Evolutionary conservation across 345 rosid species (phyloP), one percentile per base, ranked within the genome.

Genomic region (Durio zibethinus): DNA sequence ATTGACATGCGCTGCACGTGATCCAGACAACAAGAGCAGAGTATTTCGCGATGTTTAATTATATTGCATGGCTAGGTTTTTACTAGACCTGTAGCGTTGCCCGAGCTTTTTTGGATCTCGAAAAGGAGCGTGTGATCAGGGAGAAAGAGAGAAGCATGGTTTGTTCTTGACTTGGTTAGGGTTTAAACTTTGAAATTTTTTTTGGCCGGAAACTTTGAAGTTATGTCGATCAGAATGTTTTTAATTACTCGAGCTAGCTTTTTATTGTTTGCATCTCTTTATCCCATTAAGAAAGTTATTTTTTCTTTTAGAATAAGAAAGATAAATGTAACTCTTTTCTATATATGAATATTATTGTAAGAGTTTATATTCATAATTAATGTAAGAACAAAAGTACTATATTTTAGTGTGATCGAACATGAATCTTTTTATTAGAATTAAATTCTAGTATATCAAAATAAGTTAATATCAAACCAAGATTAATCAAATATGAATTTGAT

Each of bases 1-100:
- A 62, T 70, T 50, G 81, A 78, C 78, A 81, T 78, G 81, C 84
- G 78, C 60, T 77, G 81, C 45, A 73, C 77, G 11, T 31, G 20
- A 70, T 63, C 40, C 74, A 35, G 23, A 48, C 40, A 25, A 67
- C 74, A 74, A 68, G 10, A 23, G 33, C 23, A 31, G 76, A 42
- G n/a, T 38, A 77, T 60, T 54, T 40, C 36, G 42, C 29, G 7
- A 64, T 71, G 20, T 42, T 52, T 56, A 65, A 21, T 43, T 73
- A 50, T 15, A 3, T 23, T 40, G 21, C 48, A 23, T 42, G 53
- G 7, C n/a, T 50, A 61, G 50, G 27, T 47, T 27, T 45, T 35
- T 21, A 2, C 27, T 71, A 69, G 81, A 42, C 74, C 31, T 29
- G 57, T 70, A 79, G 82, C 29, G 18, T 56, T 82, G 85, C 82